A percentile compares a stretch with the other conserved stretches of the same genome.
Evolutionary conservation across 768 basidiomycete species (phyloP).

Genomic region (Heimioporus sp.): DNA sequence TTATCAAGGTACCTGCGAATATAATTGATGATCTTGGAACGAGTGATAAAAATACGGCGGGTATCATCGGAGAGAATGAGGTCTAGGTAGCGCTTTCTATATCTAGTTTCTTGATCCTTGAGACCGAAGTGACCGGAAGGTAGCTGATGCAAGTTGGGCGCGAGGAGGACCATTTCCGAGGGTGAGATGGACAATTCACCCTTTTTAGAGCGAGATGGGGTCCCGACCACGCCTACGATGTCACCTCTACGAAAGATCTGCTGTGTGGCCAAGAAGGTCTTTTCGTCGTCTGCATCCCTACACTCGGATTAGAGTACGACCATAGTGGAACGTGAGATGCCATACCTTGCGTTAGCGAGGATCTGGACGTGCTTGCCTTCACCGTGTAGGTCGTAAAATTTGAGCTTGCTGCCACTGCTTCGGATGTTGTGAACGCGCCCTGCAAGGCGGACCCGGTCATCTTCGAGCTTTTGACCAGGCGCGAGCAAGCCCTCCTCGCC

Average conservation of each 20-base stretch:
- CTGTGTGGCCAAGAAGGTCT: constrained; percentile 68
- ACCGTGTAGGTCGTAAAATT: constrained; percentile 91
- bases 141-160: constrained; percentile 95
- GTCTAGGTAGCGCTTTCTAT: constrained; percentile 98
- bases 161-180: constrained; percentile 77
- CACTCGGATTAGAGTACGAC: background rate
- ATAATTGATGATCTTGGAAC: constrained; percentile 90
- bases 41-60: constrained; percentile 86
- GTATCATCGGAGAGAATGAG: constrained; percentile 92
- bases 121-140: constrained; percentile 91
- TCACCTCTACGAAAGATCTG: constrained; percentile 93
- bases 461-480: constrained; percentile 63
- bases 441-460: constrained; percentile 63
- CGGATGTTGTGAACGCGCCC: constrained; percentile 93
- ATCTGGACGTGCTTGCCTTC: constrained; percentile 95
- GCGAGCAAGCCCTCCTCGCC: constrained; percentile 69
- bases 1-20: constrained; percentile 86
- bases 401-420: constrained; percentile 74
- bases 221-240: constrained; percentile 89
- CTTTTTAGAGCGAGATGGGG: constrained; percentile 89
- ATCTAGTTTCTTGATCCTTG: constrained; percentile 96
- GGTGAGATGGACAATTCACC: constrained; percentile 93
- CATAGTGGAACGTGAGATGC: constrained; percentile 7
- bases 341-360: constrained; percentile 85
- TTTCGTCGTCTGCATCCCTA: constrained; percentile 61